Base-by-base conservation (phyloP, 2,329 filamentous ascomycete genomes). In the Diatrype stigma region DNA sequence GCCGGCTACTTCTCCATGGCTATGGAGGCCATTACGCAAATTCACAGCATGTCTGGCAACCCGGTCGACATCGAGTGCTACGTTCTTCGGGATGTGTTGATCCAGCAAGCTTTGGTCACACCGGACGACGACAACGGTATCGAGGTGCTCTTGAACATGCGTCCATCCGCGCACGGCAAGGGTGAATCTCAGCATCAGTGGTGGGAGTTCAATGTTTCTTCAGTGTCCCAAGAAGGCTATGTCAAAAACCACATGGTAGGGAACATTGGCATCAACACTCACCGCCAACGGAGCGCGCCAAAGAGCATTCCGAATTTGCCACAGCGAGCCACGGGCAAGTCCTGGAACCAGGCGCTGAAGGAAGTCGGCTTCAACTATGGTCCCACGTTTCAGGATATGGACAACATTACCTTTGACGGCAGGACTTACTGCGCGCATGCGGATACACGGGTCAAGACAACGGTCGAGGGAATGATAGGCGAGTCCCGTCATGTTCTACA, bases 1-100 rank as follows among this genome's bases (percentile, higher is more conserved):
- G 67, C 74, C 0, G 73, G 63, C 0, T 76, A 71, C 49, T 45
- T 76, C 2, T 60, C 65, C 8, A 74, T 76, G 65, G 67, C 65
- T 3, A 66, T 70, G 2, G 72, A 74, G 54, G 73, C 73, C 5
- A 52, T 42, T 4, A 50, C 52, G 2, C n/a, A n/a, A n/a, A n/a
- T n/a, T n/a, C n/a, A n/a, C n/a, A n/a, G n/a, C n/a, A n/a, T n/a
- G n/a, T n/a, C n/a, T n/a, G n/a, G n/a, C n/a, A 45, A 30, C 2
- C 47, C 50, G 1, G 50, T 54, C 17, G 47, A 49, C 21, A 56
- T 57, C 14, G 54, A 56, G 10, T 56, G 54, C 7, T 59, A 59
- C 21, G 56, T 55, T 17, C 49, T 70, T 11, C 60, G 60, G 0
- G 59, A 70, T 38, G 51, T 70, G 3, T 53, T 55, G 26, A 66